Base-by-base conservation (phyloP, 495 filamentous ascomycete species). In the Penicillium mononematosum region DNA sequence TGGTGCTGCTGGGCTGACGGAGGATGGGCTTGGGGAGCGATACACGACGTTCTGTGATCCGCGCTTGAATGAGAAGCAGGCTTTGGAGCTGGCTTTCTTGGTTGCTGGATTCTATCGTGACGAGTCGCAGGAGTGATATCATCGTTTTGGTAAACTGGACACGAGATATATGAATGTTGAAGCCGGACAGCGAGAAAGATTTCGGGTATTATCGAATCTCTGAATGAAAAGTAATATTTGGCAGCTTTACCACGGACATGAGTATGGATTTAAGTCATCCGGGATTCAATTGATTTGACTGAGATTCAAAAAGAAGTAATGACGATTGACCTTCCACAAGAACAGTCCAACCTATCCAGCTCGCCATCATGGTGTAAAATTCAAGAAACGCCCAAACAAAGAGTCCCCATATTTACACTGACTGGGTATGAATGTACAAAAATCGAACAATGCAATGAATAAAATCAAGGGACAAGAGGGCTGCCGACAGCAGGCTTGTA, bases 41-140 rank as follows among this genome's bases (percentile, higher is more conserved):
- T 98, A 98, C 70, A 95, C 89, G 3, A 94, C 88, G 27, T 97
- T 92, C 77, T 98, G 94, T 71, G 94, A 98, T 68, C 94, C 94
- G 4, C 75, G 94, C 11, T 75, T 98, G 45, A 98, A 98, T 68
- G 94, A 98, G 81, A 96, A 97, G 72, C 94, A 98, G 76, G 91
- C 94, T 16, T 80, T 98, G 24, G 94, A 98, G 73, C 73, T 97
- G 68, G 91, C 94, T 2, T 98, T 98, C 71, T 71, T 98, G 66
- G 85, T 98, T 53, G 94, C 94, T 2, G 91, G 88, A 8, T 90
- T 90, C 67, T 96, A 87, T 72, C 75, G 88, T 6, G 79, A 78
- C 50, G 72, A 70, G 39, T 59, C 58, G 0, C 56, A 68, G n/a
- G 58, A 58, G 17, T 69, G 22, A 47, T n/a, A 19, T 19, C 4